These are phyloP conservation scores for Smallanthus sonchifolius DNA, from an alignment of 129 eudicot genomes.

Conservation along the genomic window DNA sequence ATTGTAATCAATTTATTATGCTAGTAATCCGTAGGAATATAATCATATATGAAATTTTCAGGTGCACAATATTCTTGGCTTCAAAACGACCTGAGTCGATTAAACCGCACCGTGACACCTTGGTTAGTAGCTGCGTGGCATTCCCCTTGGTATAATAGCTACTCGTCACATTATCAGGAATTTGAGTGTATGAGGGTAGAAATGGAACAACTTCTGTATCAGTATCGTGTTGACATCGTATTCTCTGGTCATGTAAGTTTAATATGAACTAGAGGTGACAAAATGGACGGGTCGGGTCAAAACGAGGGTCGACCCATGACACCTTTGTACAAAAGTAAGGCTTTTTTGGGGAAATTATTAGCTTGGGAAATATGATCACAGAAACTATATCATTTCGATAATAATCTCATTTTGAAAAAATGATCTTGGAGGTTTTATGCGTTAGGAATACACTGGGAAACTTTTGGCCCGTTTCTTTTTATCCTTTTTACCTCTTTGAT, in stretches of 20 bases:
- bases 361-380: background rate
- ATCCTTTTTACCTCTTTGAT: background rate
- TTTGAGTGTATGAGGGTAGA: conserved; percentile 87
- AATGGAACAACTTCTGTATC: conserved; percentile 69
- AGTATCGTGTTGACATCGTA: conserved; percentile 62
- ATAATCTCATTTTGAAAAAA: background rate
- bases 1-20: background rate
- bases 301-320: background rate
- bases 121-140: conserved; percentile 97
- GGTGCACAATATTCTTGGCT: conserved; percentile 89
- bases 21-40: background rate
- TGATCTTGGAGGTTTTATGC: background rate
- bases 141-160: conserved; percentile 94
- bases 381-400: background rate
- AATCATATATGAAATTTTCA: background rate
- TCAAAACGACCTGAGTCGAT: conserved; percentile 41
- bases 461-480: background rate
- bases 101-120: conserved; percentile 68
- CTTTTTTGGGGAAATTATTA: background rate
- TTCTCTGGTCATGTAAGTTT: conserved; percentile 90
- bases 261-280: background rate
- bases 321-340: background rate
- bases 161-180: conserved; percentile 88
- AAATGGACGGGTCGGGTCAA: background rate
- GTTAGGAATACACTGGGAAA: background rate